These are phyloP conservation scores for Collybia sp. DNA, from an alignment of 768 basidiomycete genomes.

Conservation along the genomic window DNA sequence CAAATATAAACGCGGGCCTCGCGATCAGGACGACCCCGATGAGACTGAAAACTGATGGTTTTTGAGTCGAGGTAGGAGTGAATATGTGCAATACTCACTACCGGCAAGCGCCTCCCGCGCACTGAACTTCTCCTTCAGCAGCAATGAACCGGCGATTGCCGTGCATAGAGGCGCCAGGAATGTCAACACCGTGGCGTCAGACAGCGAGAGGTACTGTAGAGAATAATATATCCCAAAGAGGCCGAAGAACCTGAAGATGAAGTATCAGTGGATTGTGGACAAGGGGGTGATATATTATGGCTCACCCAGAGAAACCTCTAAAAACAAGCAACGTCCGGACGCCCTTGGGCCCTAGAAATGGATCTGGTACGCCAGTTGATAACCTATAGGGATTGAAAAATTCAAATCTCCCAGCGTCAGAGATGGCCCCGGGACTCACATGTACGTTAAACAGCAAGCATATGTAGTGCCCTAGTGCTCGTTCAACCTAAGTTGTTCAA, in stretches of 20 bases:
- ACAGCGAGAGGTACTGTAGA: slow-evolving; percentile 50
- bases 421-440: slow-evolving; percentile 17
- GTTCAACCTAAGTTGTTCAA: neutral
- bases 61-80: neutral
- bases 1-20: slow-evolving; percentile 56
- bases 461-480: slow-evolving; percentile 7
- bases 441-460: slow-evolving; percentile 51
- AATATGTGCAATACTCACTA: neutral
- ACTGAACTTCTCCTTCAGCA: slow-evolving; percentile 43
- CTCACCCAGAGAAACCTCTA: slow-evolving; percentile 62
- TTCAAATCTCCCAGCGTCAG: neutral
- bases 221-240: slow-evolving; percentile 38
- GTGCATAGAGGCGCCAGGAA: slow-evolving; percentile 54
- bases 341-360: slow-evolving; percentile 64
- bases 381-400: slow-evolving; percentile 15
- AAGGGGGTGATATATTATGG: neutral
- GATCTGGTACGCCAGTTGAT: slow-evolving; percentile 41
- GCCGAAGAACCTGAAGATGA: slow-evolving; percentile 49
- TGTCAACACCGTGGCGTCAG: slow-evolving; percentile 52
- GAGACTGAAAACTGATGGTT: slow-evolving; percentile 38
- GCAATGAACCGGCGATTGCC: slow-evolving; percentile 39
- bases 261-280: neutral
- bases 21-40: slow-evolving; percentile 62
- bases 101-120: slow-evolving; percentile 33
- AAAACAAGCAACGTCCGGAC: slow-evolving; percentile 52